These are phyloP conservation scores for Cryptosporidium xiaoi DNA, from an alignment of 169 alveolate genomes.

Conservation along the genomic window DNA sequence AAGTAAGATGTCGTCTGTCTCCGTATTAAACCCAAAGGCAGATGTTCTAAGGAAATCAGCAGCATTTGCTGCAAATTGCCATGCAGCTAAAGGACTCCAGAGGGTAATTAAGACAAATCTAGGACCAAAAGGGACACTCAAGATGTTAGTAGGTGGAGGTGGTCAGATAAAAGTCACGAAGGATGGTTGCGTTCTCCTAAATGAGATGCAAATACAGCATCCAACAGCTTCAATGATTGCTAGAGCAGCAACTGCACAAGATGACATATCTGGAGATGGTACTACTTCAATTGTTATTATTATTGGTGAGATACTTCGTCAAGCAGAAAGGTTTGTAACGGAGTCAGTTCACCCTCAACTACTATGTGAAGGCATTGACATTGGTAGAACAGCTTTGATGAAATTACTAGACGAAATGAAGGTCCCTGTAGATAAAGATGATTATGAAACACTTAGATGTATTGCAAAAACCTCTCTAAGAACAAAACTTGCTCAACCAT, in stretches of 20 bases:
- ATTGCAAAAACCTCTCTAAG: constrained; percentile 94
- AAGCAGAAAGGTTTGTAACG: constrained; percentile 86
- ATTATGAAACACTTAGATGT: constrained; percentile 90
- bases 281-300: constrained; percentile 96
- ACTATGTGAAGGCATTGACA: constrained; percentile 96
- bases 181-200: constrained; percentile 96
- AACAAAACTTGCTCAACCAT: constrained; percentile 91
- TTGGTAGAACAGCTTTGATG: constrained; percentile 91
- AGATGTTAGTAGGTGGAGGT: constrained; percentile 98
- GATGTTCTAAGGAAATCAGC: constrained; percentile 94
- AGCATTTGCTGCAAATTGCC: constrained; percentile 95
- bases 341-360: constrained; percentile 98
- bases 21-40: constrained; percentile 93
- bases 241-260: constrained; percentile 98
- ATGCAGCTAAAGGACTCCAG: constrained; percentile 97
- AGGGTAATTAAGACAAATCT: constrained; percentile 95
- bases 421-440: constrained; percentile 80
- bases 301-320: constrained; percentile 92
- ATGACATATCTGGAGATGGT: constrained; percentile 99
- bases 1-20: constrained; percentile 67
- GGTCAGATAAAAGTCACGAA: constrained; percentile 95
- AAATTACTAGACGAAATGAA: constrained; percentile 89
- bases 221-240: constrained; percentile 99
- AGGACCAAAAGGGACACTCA: constrained; percentile 99
- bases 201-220: constrained; percentile 98